Conservation (phyloP, 352 stramenopile species). For the Pythium guiyangense region DNA sequence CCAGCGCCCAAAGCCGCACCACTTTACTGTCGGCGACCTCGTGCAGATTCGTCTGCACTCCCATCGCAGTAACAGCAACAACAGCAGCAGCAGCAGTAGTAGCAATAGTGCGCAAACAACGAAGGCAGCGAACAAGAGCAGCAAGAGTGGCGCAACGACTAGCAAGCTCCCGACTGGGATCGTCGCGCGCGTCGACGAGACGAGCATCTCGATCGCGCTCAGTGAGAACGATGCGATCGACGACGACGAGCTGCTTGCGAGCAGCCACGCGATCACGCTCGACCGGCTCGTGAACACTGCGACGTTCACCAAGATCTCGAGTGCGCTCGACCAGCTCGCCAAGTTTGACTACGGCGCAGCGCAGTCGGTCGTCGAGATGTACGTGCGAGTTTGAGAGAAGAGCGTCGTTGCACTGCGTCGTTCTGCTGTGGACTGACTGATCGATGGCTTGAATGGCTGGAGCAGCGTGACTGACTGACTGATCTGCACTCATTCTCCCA, state of each 20-base stretch:
- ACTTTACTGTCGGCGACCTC: constrained; percentile 81
- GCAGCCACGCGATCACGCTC: constrained; percentile 35
- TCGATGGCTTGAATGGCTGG: not conserved
- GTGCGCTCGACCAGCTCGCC: constrained; percentile 54
- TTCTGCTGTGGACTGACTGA: too few relatives aligned
- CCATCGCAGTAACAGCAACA: too few relatives aligned
- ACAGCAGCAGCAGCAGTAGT: too few relatives aligned
- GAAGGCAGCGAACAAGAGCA: too few relatives aligned
- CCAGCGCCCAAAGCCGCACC: constrained; percentile 49
- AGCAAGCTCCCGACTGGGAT: constrained; percentile 42
- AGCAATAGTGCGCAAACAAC: too few relatives aligned
- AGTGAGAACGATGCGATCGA: constrained; percentile 53
- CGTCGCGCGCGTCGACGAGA: constrained; percentile 58
- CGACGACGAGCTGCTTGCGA: constrained; percentile 30
- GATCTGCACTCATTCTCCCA: not conserved
- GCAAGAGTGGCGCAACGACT: too few relatives aligned
- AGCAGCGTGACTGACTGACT: not conserved
- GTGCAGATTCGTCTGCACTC: constrained; percentile 64
- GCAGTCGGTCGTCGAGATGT: constrained; percentile 61
- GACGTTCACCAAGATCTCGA: constrained; percentile 73
- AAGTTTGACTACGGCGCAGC: constrained; percentile 60
- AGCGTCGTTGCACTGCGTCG: too few relatives aligned
- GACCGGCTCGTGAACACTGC: constrained; percentile 86
- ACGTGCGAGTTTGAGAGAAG: too few relatives aligned
- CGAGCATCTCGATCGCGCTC: constrained; percentile 50